Conservation (phyloP, 2,329 filamentous ascomycete species). For the Akanthomyces uredinophilus region DNA sequence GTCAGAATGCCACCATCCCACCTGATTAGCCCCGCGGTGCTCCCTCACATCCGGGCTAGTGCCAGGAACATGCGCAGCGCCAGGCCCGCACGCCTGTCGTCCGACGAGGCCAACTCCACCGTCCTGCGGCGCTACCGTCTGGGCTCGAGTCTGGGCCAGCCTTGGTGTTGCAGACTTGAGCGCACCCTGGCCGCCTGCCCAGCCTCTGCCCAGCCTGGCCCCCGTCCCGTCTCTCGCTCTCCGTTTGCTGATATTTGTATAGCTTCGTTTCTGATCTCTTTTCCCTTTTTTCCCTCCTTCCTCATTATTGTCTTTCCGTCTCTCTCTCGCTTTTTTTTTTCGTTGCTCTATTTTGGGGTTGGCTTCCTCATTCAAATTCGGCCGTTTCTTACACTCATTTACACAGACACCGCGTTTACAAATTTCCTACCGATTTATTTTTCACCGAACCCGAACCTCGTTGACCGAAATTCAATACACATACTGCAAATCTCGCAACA, state of each 20-base stretch:
- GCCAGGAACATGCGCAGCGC: constrained; percentile 2
- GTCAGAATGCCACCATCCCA: background rate
- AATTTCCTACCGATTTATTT: constrained; percentile 9
- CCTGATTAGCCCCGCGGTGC: background rate
- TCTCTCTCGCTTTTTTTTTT: constrained; percentile 10
- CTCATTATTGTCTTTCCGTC: constrained; percentile 13
- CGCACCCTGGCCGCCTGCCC: background rate
- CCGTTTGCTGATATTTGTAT: constrained; percentile 14
- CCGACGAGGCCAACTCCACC: background rate
- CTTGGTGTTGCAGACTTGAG: constrained; percentile 12
- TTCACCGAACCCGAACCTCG: background rate
- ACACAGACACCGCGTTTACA: constrained; percentile 3
- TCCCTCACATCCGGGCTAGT: background rate
- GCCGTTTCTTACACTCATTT: constrained; percentile 15
- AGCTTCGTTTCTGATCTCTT: constrained; percentile 6
- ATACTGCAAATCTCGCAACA: constrained; percentile 5
- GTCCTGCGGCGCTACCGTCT: constrained; percentile 6
- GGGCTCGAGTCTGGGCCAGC: constrained; percentile 13
- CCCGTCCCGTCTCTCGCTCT: constrained; percentile 14
- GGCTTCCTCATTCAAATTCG: constrained; percentile 14
- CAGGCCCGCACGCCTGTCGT: background rate
- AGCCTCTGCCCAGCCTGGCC: background rate
- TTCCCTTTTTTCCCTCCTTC: constrained; percentile 4
- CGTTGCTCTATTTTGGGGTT: constrained; percentile 13
- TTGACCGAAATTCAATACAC: constrained; percentile 10